A percentile compares a stretch with the other conserved stretches of the same genome.
These are phyloP conservation scores for Claviceps sorghi DNA, from an alignment of 2,329 filamentous ascomycete genomes.

Conservation along the genomic window DNA sequence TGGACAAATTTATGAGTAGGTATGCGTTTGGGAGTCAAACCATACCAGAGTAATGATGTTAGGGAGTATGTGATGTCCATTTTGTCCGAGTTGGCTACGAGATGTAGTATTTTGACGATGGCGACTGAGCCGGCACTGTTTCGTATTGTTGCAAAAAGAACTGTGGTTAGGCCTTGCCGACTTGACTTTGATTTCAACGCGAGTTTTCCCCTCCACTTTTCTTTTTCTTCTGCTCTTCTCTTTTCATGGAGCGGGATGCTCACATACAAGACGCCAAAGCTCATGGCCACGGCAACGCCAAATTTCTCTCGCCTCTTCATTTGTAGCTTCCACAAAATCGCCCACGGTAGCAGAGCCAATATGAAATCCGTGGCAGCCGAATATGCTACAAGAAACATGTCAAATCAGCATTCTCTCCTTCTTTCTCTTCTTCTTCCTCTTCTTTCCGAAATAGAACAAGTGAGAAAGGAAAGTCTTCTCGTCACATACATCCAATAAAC, in stretches of 20 bases:
- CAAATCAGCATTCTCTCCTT: too few relatives aligned
- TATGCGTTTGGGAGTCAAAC: background rate
- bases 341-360: constrained; percentile 5
- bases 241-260: background rate
- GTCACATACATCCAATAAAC: constrained; percentile 6
- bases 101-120: constrained; percentile 4
- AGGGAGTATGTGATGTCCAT: constrained; percentile 6
- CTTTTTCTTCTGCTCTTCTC: background rate
- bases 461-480: background rate
- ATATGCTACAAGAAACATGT: background rate
- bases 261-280: constrained; percentile 6
- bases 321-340: constrained; percentile 5
- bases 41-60: constrained; percentile 3
- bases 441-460: background rate
- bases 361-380: constrained; percentile 5
- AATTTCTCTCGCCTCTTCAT: constrained; percentile 6
- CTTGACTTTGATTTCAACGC: background rate
- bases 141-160: too few relatives aligned
- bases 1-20: too few relatives aligned
- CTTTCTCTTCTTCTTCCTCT: background rate
- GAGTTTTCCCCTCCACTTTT: too few relatives aligned
- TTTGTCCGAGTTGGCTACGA: constrained; percentile 3
- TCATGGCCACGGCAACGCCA: constrained; percentile 6
- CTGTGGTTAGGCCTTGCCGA: background rate
- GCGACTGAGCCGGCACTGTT: constrained; percentile 5